Percentiles rank a stretch among this genome's conserved stretches.
These are phyloP conservation scores for Endocarpon pusillum DNA, from an alignment of 495 filamentous ascomycete genomes.

Conservation along the genomic window DNA sequence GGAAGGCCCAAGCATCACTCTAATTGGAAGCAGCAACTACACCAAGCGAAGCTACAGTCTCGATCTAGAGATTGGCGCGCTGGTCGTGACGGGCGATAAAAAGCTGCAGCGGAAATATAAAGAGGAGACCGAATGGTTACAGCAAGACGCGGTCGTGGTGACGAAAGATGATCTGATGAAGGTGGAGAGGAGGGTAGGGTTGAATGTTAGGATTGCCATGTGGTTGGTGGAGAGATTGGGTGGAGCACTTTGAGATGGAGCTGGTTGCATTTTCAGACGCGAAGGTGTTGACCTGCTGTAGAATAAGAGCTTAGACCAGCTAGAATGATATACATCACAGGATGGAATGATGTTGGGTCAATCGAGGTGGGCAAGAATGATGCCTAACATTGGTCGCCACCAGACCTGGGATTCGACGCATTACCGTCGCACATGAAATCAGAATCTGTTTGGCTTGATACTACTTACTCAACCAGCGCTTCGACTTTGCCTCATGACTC, in stretches of 20 bases:
- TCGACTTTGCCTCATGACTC: too few relatives aligned
- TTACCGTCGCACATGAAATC: too few relatives aligned
- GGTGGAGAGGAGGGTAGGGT: slow-evolving; percentile 64
- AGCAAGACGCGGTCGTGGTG: slow-evolving; percentile 47
- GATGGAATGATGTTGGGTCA: too few relatives aligned
- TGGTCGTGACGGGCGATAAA: slow-evolving; percentile 69
- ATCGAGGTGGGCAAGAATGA: too few relatives aligned
- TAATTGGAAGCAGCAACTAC: slow-evolving; percentile 90
- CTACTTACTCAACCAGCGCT: too few relatives aligned
- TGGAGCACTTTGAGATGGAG: slow-evolving; percentile 45
- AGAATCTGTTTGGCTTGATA: too few relatives aligned
- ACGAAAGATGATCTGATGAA: slow-evolving; percentile 59
- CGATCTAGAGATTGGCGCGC: slow-evolving; percentile 71
- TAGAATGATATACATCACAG: too few relatives aligned
- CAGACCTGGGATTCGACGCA: too few relatives aligned
- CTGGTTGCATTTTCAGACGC: too few relatives aligned
- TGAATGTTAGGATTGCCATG: slow-evolving; percentile 79
- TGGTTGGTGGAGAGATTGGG: slow-evolving; percentile 67
- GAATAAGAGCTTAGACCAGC: too few relatives aligned
- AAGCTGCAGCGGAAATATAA: slow-evolving; percentile 53
- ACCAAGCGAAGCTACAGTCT: slow-evolving; percentile 83
- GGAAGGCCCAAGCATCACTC: slow-evolving; percentile 50
- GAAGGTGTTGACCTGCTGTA: too few relatives aligned
- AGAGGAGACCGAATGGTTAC: slow-evolving; percentile 63
- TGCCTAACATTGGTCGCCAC: too few relatives aligned